Evolutionary conservation across 352 stramenopile genomes (phyloP).

Genomic region (Phytophthora palmivora): DNA sequence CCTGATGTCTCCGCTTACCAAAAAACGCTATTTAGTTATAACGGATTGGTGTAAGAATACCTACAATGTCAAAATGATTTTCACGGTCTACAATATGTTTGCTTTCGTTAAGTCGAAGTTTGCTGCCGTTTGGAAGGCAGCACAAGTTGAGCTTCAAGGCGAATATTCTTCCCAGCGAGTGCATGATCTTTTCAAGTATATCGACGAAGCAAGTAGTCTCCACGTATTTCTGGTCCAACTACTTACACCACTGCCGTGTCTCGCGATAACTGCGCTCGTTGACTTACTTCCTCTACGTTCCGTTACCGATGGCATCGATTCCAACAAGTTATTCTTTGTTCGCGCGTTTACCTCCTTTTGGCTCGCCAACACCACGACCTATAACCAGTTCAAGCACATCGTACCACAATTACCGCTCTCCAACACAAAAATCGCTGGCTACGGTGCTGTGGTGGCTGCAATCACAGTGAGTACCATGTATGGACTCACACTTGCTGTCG

Average conservation of each 20-base stretch:
- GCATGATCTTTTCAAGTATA: constrained; percentile 13
- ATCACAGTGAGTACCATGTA: constrained; percentile 10
- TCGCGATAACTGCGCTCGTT: constrained; percentile 18
- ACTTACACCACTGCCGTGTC: constrained; percentile 18
- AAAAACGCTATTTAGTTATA: too few relatives aligned
- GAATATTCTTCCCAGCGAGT: constrained; percentile 23
- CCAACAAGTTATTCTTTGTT: constrained; percentile 22
- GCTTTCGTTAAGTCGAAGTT: constrained; percentile 6
- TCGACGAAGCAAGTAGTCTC: constrained; percentile 3
- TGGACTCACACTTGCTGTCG: constrained; percentile 20
- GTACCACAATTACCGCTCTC: constrained; percentile 13
- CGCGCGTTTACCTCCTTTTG: constrained; percentile 21
- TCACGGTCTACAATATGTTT: neutral
- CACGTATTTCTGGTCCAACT: constrained; percentile 14
- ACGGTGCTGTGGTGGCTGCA: constrained; percentile 10
- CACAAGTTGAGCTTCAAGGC: constrained; percentile 28
- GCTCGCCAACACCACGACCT: constrained; percentile 16
- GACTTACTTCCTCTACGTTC: constrained; percentile 18
- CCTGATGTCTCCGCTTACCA: too few relatives aligned
- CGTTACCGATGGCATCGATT: constrained; percentile 5
- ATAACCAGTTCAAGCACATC: constrained; percentile 28
- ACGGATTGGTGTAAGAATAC: neutral
- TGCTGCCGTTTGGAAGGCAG: constrained; percentile 9
- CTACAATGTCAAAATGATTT: neutral
- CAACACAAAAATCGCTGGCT: neutral